phyloP scores from a whole-genome alignment of 2,329 filamentous ascomycete genomes.

The Rutstroemia sp. region DNA sequence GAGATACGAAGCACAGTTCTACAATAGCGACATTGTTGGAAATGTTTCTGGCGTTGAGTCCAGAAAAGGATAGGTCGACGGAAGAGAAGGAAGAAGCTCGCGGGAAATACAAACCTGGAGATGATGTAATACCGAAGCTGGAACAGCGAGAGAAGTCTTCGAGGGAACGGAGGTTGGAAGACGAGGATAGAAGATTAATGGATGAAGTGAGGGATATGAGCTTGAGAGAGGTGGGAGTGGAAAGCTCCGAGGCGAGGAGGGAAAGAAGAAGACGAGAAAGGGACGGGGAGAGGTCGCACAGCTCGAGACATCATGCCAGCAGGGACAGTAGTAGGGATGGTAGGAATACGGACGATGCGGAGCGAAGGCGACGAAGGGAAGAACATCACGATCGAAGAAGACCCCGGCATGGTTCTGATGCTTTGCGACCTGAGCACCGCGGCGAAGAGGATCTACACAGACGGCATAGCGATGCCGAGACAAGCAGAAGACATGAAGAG shows the following conservation, averaged over 20 bases:
- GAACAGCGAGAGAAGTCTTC: conserved; percentile 42
- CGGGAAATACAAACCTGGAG: conserved; percentile 71
- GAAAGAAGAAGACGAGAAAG: conserved; percentile 26
- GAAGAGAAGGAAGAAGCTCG: conserved; percentile 72
- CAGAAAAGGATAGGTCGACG: conserved; percentile 60
- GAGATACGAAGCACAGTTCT: conserved; percentile 84
- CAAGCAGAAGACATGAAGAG: conserved; percentile 24
- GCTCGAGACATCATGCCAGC: conserved; percentile 28
- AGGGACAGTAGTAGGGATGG: conserved; percentile 27
- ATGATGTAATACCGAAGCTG: conserved; percentile 66
- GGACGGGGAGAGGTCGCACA: conserved; percentile 21
- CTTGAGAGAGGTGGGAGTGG: conserved; percentile 56
- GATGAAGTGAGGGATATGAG: conserved; percentile 26
- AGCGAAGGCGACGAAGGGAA: conserved; percentile 27
- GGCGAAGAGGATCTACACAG: conserved; percentile 20
- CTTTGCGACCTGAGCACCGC: conserved; percentile 16
- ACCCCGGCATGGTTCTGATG: conserved; percentile 12
- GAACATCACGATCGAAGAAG: conserved; percentile 28
- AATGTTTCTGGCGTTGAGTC: conserved; percentile 76
- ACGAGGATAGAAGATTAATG: conserved; percentile 27
- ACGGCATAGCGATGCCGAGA: conserved; percentile 22
- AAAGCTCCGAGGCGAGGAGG: conserved; percentile 23
- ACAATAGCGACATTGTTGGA: conserved; percentile 84
- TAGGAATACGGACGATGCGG: conserved; percentile 23
- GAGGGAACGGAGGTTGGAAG: conserved; percentile 46